Evolutionary conservation across 192 early-diverging fungal species (phyloP).

Genomic region (Backusella tarrabulga): DNA sequence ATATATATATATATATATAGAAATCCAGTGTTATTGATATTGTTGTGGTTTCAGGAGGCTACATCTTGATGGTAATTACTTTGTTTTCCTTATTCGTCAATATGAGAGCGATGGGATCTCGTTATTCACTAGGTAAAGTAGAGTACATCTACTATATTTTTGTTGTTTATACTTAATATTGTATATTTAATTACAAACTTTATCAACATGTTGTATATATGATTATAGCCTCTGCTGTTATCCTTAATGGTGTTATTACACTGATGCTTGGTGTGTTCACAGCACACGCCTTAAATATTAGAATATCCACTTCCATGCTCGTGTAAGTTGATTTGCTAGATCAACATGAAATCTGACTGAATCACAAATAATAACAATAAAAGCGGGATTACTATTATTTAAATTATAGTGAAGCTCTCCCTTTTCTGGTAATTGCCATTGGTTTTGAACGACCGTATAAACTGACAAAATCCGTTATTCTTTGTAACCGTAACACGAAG

Average conservation of each 20-base stretch:
- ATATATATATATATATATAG: too few species aligned
- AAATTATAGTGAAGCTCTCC: constrained; percentile 72
- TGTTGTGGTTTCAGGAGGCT: constrained; percentile 70
- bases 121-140: constrained; percentile 58
- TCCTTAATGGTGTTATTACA: constrained; percentile 68
- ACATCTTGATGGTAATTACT: constrained; percentile 76
- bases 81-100: constrained; percentile 76
- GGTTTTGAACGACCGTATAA: constrained; percentile 86
- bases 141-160: background rate
- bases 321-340: constrained; percentile 18
- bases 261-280: constrained; percentile 69
- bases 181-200: constrained; percentile 11
- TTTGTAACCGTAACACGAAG: constrained; percentile 44
- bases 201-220: background rate
- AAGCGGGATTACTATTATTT: background rate
- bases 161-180: background rate
- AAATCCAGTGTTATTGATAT: constrained; percentile 73
- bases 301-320: constrained; percentile 64
- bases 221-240: constrained; percentile 44
- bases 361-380: background rate
- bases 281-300: constrained; percentile 61
- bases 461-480: constrained; percentile 71
- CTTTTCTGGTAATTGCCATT: constrained; percentile 87
- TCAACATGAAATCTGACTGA: background rate
- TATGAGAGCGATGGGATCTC: constrained; percentile 83